phyloP scores from a whole-genome alignment of 1,139 yeast genomes.

The Candida sanyaensis region DNA sequence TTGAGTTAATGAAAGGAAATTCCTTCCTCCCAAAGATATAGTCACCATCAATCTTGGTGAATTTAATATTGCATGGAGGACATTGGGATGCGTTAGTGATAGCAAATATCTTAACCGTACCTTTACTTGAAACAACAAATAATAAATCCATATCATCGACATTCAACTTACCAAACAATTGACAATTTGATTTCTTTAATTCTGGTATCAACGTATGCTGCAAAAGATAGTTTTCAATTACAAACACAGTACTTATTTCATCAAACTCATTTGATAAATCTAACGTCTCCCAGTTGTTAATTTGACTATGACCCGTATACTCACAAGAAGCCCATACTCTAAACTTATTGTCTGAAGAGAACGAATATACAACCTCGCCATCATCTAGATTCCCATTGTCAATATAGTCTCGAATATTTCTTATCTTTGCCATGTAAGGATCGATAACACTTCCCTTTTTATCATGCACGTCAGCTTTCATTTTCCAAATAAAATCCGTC shows the following conservation, averaged over 20 bases:
- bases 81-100: conserved; percentile 52
- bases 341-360: conserved; percentile 55
- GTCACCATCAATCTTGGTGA: conserved; percentile 18
- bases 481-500: conserved; percentile 57
- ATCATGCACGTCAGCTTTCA: conserved; percentile 14
- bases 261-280: conserved; percentile 37
- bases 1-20: conserved; percentile 15
- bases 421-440: conserved; percentile 39
- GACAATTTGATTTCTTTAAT: not conserved
- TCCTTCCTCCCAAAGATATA: conserved; percentile 15
- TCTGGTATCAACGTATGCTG: conserved; percentile 21
- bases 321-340: conserved; percentile 78
- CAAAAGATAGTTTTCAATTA: conserved; percentile 58
- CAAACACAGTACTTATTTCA: conserved; percentile 38
- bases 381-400: conserved; percentile 28
- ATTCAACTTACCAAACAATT: conserved; percentile 14
- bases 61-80: conserved; percentile 43
- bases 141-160: conserved; percentile 50
- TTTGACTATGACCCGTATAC: conserved; percentile 54
- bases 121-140: conserved; percentile 47
- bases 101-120: conserved; percentile 48
- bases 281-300: conserved; percentile 61
- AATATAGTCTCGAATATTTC: conserved; percentile 38
- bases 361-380: conserved; percentile 57
- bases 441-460: conserved; percentile 19